phyloP scores from a whole-genome alignment of 2,329 filamentous ascomycete genomes.

The Coleophoma eucalyptorum region DNA sequence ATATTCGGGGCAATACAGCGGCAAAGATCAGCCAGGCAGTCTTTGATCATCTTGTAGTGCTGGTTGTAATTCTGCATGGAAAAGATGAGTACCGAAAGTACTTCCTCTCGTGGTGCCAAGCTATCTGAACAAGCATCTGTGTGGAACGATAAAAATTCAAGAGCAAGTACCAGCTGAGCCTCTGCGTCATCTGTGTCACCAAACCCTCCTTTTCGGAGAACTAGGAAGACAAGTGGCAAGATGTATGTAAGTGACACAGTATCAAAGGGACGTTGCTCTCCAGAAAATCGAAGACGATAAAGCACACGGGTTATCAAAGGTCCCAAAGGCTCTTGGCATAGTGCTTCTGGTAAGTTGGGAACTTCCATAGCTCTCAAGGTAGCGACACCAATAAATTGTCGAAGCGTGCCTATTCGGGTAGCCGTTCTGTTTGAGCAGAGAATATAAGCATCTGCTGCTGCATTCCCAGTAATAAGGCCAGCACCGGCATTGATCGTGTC shows the following conservation, averaged over 20 bases:
- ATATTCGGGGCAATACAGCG: conserved; percentile 84
- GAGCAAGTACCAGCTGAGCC: conserved; percentile 81
- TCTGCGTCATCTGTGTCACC: conserved; percentile 77
- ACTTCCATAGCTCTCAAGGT: conserved; percentile 77
- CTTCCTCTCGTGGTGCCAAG: conserved; percentile 70
- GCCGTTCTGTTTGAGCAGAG: conserved; percentile 74
- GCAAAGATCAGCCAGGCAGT: conserved; percentile 83
- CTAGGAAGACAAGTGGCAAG: conserved; percentile 73
- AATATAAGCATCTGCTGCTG: conserved; percentile 74
- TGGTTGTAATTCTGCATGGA: conserved; percentile 88
- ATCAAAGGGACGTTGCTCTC: conserved; percentile 93
- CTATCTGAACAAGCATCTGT: conserved; percentile 74
- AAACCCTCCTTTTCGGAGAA: conserved; percentile 77
- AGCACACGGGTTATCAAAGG: conserved; percentile 82
- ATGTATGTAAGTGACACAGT: conserved; percentile 83
- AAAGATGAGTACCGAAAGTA: conserved; percentile 67
- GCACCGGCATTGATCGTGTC: conserved; percentile 76
- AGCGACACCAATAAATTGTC: conserved; percentile 83
- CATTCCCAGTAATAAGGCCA: conserved; percentile 75
- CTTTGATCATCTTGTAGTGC: conserved; percentile 93
- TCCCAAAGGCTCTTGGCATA: conserved; percentile 77
- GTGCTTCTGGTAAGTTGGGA: conserved; percentile 65
- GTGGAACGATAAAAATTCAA: conserved; percentile 88
- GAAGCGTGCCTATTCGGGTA: conserved; percentile 68
- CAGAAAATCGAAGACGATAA: conserved; percentile 84